Percentiles rank a stretch among this genome's conserved stretches.
Conservation (phyloP, 2,329 filamentous ascomycete genomes). For the Ambrosiella beaveri region DNA sequence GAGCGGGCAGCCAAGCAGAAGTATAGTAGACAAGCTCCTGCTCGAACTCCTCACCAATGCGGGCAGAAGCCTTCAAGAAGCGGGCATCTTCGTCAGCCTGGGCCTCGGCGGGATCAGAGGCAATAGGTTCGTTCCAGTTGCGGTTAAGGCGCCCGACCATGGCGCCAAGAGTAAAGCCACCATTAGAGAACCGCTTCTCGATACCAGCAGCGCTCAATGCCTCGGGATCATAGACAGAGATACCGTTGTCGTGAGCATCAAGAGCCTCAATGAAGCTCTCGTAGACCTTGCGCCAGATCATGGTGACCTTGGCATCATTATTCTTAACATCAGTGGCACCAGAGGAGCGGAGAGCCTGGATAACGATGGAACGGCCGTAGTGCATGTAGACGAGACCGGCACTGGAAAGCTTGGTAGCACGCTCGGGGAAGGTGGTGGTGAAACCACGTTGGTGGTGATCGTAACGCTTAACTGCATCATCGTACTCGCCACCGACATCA, state of each 20-base stretch:
- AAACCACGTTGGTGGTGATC: conserved; percentile 97
- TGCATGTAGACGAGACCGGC: conserved; percentile 92
- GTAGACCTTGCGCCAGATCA: conserved; percentile 82
- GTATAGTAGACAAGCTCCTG: conserved; percentile 62
- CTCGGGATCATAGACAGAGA: conserved; percentile 61
- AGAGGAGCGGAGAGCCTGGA: conserved; percentile 29
- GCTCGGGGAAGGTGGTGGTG: conserved; percentile 64
- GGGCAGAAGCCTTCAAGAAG: conserved; percentile 58
- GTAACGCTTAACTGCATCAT: conserved; percentile 58
- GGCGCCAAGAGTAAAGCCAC: conserved; percentile 69
- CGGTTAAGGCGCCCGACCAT: conserved; percentile 68
- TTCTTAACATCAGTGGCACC: conserved; percentile 26
- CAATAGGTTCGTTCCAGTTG: conserved; percentile 53
- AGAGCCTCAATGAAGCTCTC: conserved; percentile 86
- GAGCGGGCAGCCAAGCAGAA: conserved; percentile 71
- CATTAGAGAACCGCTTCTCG: conserved; percentile 66
- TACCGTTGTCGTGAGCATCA: conserved; percentile 94
- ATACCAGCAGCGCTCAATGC: conserved; percentile 53
- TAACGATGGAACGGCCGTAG: conserved; percentile 74
- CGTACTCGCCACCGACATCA: conserved; percentile 93
- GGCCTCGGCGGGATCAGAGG: conserved; percentile 28
- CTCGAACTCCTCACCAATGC: conserved; percentile 81
- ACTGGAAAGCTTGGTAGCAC: conserved; percentile 76
- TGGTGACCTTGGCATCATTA: conserved; percentile 47
- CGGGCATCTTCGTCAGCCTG: conserved; percentile 65